A percentile compares a stretch with the other conserved stretches of the same genome.
Conservation (phyloP, 768 basidiomycete genomes). For the Mrakia frigida region DNA sequence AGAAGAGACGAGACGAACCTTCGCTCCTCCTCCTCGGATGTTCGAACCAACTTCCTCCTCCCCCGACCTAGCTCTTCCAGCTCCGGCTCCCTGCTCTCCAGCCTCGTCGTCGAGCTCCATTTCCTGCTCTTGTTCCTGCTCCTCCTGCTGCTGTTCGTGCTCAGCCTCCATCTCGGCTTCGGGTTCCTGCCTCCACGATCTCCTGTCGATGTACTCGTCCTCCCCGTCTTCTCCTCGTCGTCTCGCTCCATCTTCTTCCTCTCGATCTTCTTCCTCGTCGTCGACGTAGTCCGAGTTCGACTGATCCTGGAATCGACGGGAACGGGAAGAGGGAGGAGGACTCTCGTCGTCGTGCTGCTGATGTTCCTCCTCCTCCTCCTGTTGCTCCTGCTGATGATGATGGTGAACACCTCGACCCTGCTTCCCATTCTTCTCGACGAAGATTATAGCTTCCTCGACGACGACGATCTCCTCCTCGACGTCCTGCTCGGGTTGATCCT, state of each 20-base stretch:
- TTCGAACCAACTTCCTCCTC: no score
- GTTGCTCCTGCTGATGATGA: background rate
- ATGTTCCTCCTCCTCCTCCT: background rate
- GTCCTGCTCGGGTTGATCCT: background rate
- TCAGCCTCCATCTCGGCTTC: no score
- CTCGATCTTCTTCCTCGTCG: background rate
- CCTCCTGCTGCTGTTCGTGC: no score
- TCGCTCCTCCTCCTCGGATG: background rate
- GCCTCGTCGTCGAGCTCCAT: background rate
- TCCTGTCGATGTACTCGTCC: background rate
- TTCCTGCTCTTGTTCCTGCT: no score
- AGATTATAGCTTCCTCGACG: no score
- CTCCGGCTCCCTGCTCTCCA: background rate
- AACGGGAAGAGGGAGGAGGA: background rate
- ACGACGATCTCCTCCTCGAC: background rate
- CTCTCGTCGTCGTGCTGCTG: background rate
- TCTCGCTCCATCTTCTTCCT: background rate
- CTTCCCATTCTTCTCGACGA: background rate
- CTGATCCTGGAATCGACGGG: background rate
- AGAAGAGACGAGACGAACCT: background rate
- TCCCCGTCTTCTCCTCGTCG: background rate
- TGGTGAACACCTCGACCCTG: background rate
- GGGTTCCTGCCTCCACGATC: background rate
- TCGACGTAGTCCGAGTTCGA: background rate
- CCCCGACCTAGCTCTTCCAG: no score